These are phyloP conservation scores for Mortierella sp. DNA, from an alignment of 371 early-diverging fungal genomes.

Conservation along the genomic window DNA sequence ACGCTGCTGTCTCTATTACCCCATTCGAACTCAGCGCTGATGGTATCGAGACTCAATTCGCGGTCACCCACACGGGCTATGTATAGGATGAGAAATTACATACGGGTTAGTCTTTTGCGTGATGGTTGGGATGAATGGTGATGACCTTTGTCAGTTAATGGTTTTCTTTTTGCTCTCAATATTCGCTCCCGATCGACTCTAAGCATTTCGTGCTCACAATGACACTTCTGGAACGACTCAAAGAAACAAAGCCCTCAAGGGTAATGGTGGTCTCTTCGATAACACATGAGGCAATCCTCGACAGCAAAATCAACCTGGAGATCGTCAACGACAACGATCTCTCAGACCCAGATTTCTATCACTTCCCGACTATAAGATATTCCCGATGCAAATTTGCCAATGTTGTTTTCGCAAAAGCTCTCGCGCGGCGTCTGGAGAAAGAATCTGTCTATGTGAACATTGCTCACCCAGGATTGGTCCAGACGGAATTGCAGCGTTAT, in stretches of 20 bases:
- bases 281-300: slow-evolving; percentile 53
- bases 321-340: neutral
- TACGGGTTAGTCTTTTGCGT: no score
- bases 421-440: slow-evolving; percentile 59
- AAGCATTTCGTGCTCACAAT: slow-evolving; percentile 73
- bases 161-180: neutral
- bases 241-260: slow-evolving; percentile 62
- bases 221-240: slow-evolving; percentile 68
- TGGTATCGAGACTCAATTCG: slow-evolving; percentile 5
- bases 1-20: slow-evolving; percentile 82
- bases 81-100: no score
- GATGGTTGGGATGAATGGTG: no score
- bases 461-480: slow-evolving; percentile 27
- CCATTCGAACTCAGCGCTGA: slow-evolving; percentile 7
- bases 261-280: slow-evolving; percentile 61
- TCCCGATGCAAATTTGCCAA: slow-evolving; percentile 73
- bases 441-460: slow-evolving; percentile 51
- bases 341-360: neutral
- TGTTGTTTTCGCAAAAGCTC: slow-evolving; percentile 66
- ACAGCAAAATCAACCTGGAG: neutral
- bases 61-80: neutral
- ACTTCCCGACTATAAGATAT: slow-evolving; percentile 47
- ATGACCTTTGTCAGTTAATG: no score
- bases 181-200: no score
- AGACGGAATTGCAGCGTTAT: neutral